Conservation (phyloP, 108 stramenopile genomes). For the Poteriospumella lacustris region DNA sequence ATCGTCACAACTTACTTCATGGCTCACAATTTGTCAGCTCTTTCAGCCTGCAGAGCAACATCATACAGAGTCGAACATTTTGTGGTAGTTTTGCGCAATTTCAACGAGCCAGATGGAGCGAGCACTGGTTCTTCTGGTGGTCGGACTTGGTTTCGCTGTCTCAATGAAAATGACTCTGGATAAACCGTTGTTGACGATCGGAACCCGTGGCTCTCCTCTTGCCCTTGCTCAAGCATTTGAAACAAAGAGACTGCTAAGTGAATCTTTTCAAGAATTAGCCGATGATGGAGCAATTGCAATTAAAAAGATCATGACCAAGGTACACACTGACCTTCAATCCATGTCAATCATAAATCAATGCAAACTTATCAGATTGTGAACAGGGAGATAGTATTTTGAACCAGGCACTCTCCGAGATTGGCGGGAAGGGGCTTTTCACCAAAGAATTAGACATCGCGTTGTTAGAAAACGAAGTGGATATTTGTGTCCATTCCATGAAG, state of each 20-base stretch:
- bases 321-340: conserved; percentile 76
- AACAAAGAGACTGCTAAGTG: conserved; percentile 78
- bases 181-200: conserved; percentile 69
- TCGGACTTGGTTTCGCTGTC: too few relatives aligned
- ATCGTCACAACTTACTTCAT: too few relatives aligned
- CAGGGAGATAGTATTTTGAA: conserved; percentile 20
- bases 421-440: conserved; percentile 99
- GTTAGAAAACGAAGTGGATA: conserved; percentile 75
- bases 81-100: too few relatives aligned
- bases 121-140: too few relatives aligned
- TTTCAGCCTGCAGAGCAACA: too few relatives aligned
- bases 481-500: conserved; percentile 99
- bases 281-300: conserved; percentile 92
- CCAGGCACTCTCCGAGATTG: conserved; percentile 94
- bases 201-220: conserved; percentile 93
- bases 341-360: conserved; percentile 63
- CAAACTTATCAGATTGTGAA: background rate
- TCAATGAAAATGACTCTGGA: too few relatives aligned
- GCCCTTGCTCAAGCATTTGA: conserved; percentile 97
- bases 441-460: conserved; percentile 98
- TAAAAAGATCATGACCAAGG: conserved; percentile 95
- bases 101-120: too few relatives aligned
- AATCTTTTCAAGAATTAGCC: conserved; percentile 80
- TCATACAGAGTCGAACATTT: too few relatives aligned
- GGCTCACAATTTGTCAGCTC: too few relatives aligned